A percentile compares a stretch with the other conserved stretches of the same genome.
Conservation (phyloP, 2,329 filamentous ascomycete genomes). For the Neofusicoccum laricinum region DNA sequence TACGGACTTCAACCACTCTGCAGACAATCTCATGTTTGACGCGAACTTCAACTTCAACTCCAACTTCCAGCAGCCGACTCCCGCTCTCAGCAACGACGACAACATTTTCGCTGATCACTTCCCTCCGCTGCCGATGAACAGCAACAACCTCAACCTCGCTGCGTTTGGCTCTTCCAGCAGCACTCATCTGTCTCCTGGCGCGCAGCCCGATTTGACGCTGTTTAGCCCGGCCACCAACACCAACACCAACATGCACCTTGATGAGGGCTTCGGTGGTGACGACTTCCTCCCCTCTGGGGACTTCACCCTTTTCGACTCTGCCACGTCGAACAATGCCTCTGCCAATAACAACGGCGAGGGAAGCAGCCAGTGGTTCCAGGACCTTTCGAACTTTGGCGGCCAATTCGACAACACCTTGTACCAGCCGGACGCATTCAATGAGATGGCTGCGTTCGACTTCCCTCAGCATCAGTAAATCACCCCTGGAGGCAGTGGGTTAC, state of each 20-base stretch:
- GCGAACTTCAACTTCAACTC: slow-evolving; percentile 59
- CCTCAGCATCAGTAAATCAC: slow-evolving; percentile 4
- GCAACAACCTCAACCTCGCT: neutral
- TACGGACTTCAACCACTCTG: slow-evolving; percentile 51
- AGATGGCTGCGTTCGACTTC: slow-evolving; percentile 10
- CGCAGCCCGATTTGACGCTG: slow-evolving; percentile 66
- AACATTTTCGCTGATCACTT: slow-evolving; percentile 34
- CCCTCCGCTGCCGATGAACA: slow-evolving; percentile 5
- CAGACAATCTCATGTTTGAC: slow-evolving; percentile 58
- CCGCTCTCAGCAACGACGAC: slow-evolving; percentile 32
- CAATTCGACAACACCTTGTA: slow-evolving; percentile 31
- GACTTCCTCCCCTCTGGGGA: slow-evolving; percentile 47
- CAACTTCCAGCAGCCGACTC: slow-evolving; percentile 56
- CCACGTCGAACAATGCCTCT: slow-evolving; percentile 11
- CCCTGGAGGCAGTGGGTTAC: neutral
- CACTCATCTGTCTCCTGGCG: slow-evolving; percentile 64
- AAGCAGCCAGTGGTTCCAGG: slow-evolving; percentile 36
- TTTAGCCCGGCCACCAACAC: slow-evolving; percentile 56
- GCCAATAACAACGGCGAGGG: slow-evolving; percentile 25
- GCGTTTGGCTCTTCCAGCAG: slow-evolving; percentile 21
- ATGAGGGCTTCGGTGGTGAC: slow-evolving; percentile 59
- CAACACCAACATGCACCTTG: slow-evolving; percentile 54
- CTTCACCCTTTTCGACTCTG: slow-evolving; percentile 58
- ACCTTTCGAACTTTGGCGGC: slow-evolving; percentile 35
- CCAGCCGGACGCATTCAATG: slow-evolving; percentile 1